These are phyloP conservation scores for Porcisia hertigi DNA, from an alignment of 208 protist genomes.

Conservation along the genomic window DNA sequence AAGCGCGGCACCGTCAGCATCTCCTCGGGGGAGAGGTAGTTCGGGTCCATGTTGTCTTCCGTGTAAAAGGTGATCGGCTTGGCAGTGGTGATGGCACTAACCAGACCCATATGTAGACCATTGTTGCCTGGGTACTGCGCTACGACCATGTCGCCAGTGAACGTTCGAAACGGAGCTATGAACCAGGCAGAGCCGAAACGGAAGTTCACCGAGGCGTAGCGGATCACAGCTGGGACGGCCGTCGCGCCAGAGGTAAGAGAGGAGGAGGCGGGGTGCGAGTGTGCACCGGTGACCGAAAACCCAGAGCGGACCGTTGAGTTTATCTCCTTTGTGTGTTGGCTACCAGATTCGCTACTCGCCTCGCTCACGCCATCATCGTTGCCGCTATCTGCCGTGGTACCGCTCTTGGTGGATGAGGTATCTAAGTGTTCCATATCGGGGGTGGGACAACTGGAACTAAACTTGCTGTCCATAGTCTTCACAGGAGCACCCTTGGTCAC, in stretches of 20 bases:
- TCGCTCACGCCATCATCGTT: constrained; percentile 58
- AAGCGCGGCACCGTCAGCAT: constrained; percentile 56
- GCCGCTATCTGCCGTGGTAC: constrained; percentile 14
- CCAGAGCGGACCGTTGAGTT: not conserved
- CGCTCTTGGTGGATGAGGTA: not conserved
- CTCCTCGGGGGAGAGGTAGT: constrained; percentile 67
- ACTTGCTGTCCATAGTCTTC: constrained; percentile 4
- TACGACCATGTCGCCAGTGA: constrained; percentile 79
- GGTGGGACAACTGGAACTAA: constrained; percentile 9
- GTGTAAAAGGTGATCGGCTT: constrained; percentile 78
- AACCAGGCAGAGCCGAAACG: constrained; percentile 89
- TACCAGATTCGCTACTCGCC: constrained; percentile 37
- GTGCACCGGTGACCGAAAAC: constrained; percentile 23
- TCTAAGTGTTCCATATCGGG: constrained; percentile 3
- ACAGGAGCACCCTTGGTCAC: not conserved
- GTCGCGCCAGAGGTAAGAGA: not conserved
- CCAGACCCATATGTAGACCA: constrained; percentile 78
- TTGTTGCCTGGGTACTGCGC: constrained; percentile 73
- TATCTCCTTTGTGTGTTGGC: constrained; percentile 10
- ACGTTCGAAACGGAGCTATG: constrained; percentile 77
- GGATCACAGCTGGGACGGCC: constrained; percentile 31
- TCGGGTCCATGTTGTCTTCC: constrained; percentile 58
- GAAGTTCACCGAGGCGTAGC: constrained; percentile 88
- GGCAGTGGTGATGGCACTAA: constrained; percentile 64
- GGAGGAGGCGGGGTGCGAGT: constrained; percentile 1